Percentiles rank a stretch among this genome's conserved stretches.
These are phyloP conservation scores for Ramaria rubella DNA, from an alignment of 768 basidiomycete genomes.

Conservation along the genomic window DNA sequence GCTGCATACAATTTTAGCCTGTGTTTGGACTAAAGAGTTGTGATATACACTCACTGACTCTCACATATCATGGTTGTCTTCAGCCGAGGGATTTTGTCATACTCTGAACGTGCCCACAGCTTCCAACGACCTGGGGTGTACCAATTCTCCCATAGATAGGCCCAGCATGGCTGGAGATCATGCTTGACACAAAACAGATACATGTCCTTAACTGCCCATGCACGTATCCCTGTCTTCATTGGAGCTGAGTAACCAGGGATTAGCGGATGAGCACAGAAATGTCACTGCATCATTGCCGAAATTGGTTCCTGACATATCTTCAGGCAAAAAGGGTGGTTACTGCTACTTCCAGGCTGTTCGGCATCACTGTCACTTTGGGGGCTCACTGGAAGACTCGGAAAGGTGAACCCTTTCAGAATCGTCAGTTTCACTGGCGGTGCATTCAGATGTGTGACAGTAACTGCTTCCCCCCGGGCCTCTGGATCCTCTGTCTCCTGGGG, in stretches of 20 bases:
- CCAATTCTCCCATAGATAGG: conserved; percentile 15
- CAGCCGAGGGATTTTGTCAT: conserved; percentile 3
- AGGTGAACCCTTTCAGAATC: not conserved
- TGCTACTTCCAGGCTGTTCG: too few species aligned
- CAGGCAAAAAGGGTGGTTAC: conserved; percentile 2
- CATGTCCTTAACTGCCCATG: conserved; percentile 12
- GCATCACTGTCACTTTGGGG: not conserved
- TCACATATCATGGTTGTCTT: conserved; percentile 13
- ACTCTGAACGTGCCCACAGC: conserved; percentile 7
- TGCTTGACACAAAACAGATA: conserved; percentile 7
- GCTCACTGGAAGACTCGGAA: not conserved
- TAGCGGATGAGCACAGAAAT: conserved; percentile 4
- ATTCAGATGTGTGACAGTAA: not conserved
- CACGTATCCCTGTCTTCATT: not conserved
- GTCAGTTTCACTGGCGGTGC: not conserved
- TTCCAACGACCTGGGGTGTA: conserved; percentile 9
- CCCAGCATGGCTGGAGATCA: conserved; percentile 12
- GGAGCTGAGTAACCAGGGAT: conserved; percentile 6
- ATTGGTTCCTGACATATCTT: not conserved
- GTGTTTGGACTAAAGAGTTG: not conserved
- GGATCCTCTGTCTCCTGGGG: not conserved
- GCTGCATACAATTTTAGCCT: conserved; percentile 13
- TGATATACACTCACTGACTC: conserved; percentile 9
- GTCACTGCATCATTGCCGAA: conserved; percentile 1
- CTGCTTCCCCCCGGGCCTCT: not conserved